These are phyloP conservation scores for Dendrobium chrysotoxum DNA, from an alignment of 106 monocot genomes.

Conservation along the genomic window DNA sequence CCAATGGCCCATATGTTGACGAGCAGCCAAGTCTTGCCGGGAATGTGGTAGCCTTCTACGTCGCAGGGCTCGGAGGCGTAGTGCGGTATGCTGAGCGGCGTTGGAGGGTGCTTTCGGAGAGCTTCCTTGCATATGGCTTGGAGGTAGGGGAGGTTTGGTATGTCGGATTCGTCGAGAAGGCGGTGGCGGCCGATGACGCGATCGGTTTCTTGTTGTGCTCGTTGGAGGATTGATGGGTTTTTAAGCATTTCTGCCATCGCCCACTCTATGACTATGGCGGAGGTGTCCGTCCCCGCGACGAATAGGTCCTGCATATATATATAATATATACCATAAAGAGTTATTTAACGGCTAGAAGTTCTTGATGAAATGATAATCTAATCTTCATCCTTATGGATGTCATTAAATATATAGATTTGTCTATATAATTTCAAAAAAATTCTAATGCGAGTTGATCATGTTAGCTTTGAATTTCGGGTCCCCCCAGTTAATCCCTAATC, in stretches of 20 bases:
- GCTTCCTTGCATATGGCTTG: slow-evolving; percentile 34
- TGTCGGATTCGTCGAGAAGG: slow-evolving; percentile 22
- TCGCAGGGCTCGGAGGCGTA: slow-evolving; percentile 13
- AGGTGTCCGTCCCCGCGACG: slow-evolving; percentile 16
- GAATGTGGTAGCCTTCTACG: slow-evolving; percentile 25
- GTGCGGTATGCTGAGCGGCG: slow-evolving; percentile 32
- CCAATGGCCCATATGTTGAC: slow-evolving; percentile 44
- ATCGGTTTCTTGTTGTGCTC: slow-evolving; percentile 11
- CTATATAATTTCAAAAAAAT: too few species aligned
- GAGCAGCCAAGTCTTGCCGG: slow-evolving; percentile 14
- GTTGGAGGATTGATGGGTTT: slow-evolving; percentile 6
- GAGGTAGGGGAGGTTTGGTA: slow-evolving; percentile 28
- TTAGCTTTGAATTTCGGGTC: too few species aligned
- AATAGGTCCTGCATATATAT: slow-evolving; percentile 14
- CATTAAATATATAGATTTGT: too few species aligned
- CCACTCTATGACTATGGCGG: slow-evolving; percentile 17
- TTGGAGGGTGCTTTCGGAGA: slow-evolving; percentile 27
- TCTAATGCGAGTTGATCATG: too few species aligned
- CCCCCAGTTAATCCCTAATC: too few species aligned
- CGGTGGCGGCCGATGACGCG: slow-evolving; percentile 11
- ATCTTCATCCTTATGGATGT: background rate
- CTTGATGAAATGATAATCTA: too few species aligned
- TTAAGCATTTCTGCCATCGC: slow-evolving; percentile 17
- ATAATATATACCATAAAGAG: too few species aligned
- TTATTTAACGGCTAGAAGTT: too few species aligned